These are phyloP conservation scores for Candida adriatica DNA, from an alignment of 805 yeast genomes.

Conservation along the genomic window DNA sequence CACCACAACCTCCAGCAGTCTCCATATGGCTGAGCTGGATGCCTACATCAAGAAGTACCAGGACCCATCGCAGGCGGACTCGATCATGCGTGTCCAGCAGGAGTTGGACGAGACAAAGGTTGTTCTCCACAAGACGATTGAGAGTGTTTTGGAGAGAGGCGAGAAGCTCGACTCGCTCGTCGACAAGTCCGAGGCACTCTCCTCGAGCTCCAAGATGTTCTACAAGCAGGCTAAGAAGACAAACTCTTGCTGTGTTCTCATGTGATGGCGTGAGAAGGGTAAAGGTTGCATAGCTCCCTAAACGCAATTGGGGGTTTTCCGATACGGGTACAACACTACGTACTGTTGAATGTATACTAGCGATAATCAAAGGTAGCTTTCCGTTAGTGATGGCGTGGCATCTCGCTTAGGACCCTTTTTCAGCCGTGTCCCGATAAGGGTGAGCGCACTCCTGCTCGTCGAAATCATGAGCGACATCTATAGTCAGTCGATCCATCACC, in stretches of 20 bases:
- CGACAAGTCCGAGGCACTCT: slow-evolving; percentile 90
- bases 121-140: slow-evolving; percentile 92
- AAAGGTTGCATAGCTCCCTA: no score
- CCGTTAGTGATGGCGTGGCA: no score
- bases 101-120: slow-evolving; percentile 97
- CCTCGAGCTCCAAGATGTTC: slow-evolving; percentile 84
- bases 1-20: slow-evolving; percentile 36
- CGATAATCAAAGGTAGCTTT: no score
- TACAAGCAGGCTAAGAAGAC: slow-evolving; percentile 96
- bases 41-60: slow-evolving; percentile 78
- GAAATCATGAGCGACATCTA: no score
- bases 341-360: no score
- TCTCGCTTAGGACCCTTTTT: no score
- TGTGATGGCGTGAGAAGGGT: slow-evolving; percentile 39
- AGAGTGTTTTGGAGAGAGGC: slow-evolving; percentile 89
- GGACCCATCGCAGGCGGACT: slow-evolving; percentile 95
- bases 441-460: no score
- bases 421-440: no score
- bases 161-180: slow-evolving; percentile 92
- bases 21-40: slow-evolving; percentile 55
- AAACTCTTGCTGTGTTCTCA: slow-evolving; percentile 79
- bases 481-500: background rate
- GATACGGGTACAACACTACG: no score
- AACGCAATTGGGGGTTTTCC: no score
- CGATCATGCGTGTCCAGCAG: slow-evolving; percentile 94